Evolutionary conservation across 1,284 basidiomycete species (phyloP).

Genomic region (Inonotus hispidus): DNA sequence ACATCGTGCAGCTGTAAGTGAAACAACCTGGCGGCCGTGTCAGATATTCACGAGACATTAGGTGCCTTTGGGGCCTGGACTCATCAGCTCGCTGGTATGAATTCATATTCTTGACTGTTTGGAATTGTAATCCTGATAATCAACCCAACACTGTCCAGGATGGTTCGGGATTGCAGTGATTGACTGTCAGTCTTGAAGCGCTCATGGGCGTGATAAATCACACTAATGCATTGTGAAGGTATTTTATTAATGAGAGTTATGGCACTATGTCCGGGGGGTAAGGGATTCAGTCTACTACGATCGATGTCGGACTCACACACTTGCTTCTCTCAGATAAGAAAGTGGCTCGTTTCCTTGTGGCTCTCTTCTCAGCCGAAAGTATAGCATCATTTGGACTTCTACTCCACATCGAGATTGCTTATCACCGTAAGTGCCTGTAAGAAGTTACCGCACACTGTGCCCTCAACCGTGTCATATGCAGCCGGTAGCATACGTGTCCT

Average conservation of each 20-base stretch:
- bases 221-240: background rate
- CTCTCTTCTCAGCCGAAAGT: background rate
- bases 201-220: background rate
- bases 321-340: background rate
- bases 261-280: background rate
- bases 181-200: background rate
- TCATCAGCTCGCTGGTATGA: constrained; percentile 5
- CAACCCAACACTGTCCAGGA: background rate
- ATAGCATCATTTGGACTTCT: background rate
- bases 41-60: background rate
- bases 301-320: background rate
- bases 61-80: constrained; percentile 4
- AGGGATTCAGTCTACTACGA: background rate
- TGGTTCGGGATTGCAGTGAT: constrained; percentile 7
- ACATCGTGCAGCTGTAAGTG: background rate
- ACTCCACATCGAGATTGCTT: background rate
- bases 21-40: background rate
- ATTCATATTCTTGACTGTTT: too few species aligned
- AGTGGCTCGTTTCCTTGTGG: background rate
- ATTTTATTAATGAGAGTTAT: constrained; percentile 9
- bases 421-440: background rate
- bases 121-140: background rate
- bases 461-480: background rate
- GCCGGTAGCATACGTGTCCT: background rate
- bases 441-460: background rate